These are phyloP conservation scores for Acaromyces ingoldii DNA, from an alignment of 1,284 basidiomycete genomes.

Conservation along the genomic window DNA sequence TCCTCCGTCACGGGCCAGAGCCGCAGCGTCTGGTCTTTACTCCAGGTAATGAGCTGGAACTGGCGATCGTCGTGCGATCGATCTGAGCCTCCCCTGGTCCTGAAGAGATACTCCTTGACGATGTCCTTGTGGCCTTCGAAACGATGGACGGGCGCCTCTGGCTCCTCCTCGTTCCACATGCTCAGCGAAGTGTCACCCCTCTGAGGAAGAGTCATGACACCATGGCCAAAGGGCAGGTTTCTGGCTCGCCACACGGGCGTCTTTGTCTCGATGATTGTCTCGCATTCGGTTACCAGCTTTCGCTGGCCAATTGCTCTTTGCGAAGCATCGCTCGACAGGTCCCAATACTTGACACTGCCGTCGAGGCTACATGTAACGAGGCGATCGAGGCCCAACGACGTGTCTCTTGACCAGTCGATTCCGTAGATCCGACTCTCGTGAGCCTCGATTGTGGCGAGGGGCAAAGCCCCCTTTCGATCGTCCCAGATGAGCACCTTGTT, in stretches of 20 bases:
- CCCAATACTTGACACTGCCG: conserved; percentile 48
- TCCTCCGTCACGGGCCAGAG: conserved; percentile 82
- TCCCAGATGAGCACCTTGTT: conserved; percentile 49
- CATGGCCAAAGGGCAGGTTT: conserved; percentile 84
- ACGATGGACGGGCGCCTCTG: conserved; percentile 60
- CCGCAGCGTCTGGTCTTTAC: conserved; percentile 83
- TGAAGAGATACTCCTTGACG: conserved; percentile 97
- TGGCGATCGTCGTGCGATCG: conserved; percentile 34
- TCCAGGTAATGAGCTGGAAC: conserved; percentile 78
- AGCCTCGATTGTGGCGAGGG: conserved; percentile 39
- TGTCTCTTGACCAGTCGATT: conserved; percentile 46
- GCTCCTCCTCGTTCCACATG: conserved; percentile 66
- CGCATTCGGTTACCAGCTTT: conserved; percentile 41
- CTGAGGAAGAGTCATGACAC: conserved; percentile 83
- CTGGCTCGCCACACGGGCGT: conserved; percentile 94
- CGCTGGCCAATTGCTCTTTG: conserved; percentile 36
- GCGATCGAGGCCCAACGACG: conserved; percentile 31
- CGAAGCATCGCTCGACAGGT: conserved; percentile 26
- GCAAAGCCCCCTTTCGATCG: conserved; percentile 40
- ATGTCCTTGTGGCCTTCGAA: conserved; percentile 88
- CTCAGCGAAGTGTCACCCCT: conserved; percentile 76
- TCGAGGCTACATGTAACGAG: conserved; percentile 49
- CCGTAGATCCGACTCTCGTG: conserved; percentile 49
- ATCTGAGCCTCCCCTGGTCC: conserved; percentile 59
- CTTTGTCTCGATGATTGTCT: conserved; percentile 63